phyloP scores from a whole-genome alignment of 208 protist species.

The Crithidia brevicula region DNA sequence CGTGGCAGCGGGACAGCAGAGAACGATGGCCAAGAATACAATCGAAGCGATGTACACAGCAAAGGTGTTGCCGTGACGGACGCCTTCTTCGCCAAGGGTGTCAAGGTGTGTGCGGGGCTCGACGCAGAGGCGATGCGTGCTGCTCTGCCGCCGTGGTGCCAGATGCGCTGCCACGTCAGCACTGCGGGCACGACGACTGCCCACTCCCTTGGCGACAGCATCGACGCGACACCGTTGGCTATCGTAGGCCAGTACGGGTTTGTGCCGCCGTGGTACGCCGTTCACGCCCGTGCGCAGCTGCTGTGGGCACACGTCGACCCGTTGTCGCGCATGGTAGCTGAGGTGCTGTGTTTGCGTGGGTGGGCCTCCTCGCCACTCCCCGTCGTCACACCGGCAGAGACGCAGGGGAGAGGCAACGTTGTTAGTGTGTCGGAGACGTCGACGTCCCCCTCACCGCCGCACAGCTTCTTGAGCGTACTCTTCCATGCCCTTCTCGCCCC shows the following conservation, averaged over 20 bases:
- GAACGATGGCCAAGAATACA: too few relatives aligned
- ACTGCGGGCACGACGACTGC: too few relatives aligned
- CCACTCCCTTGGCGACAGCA: too few relatives aligned
- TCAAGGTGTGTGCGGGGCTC: background rate
- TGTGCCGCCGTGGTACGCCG: constrained; percentile 38
- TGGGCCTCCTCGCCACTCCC: constrained; percentile 16
- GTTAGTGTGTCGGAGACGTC: too few relatives aligned
- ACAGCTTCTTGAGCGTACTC: too few relatives aligned
- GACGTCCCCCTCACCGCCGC: too few relatives aligned
- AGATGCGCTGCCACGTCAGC: too few relatives aligned
- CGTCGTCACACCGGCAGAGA: too few relatives aligned
- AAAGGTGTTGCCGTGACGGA: background rate
- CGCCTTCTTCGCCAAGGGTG: constrained; percentile 12
- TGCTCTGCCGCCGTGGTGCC: constrained; percentile 24
- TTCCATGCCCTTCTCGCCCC: background rate
- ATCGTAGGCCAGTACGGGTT: constrained; percentile 18
- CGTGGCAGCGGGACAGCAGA: background rate
- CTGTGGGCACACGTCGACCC: constrained; percentile 39
- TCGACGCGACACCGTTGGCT: background rate
- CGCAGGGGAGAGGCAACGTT: too few relatives aligned
- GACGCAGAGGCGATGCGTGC: constrained; percentile 1
- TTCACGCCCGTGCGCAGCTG: constrained; percentile 41
- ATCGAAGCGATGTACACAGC: background rate
- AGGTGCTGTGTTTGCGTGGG: constrained; percentile 29
- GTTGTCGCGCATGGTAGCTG: constrained; percentile 20